Percentiles rank a stretch among this genome's conserved stretches.
phyloP scores from a whole-genome alignment of 306 rosid genomes.

The Glycine tomentella region DNA sequence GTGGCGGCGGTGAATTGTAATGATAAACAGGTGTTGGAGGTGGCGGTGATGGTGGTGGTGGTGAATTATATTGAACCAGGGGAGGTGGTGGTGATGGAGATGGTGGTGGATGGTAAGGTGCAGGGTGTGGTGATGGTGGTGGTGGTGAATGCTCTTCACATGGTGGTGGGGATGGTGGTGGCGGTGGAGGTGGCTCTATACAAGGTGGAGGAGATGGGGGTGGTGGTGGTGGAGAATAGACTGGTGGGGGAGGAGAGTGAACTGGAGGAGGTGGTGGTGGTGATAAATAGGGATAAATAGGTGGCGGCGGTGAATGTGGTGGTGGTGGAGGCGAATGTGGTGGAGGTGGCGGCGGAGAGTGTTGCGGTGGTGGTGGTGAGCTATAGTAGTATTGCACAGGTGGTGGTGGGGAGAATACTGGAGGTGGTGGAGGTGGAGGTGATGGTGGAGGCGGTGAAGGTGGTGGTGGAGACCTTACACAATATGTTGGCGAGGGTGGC shows the following conservation, averaged over 20 bases:
- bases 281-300: slow-evolving; percentile 62
- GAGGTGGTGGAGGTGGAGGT: slow-evolving; percentile 50
- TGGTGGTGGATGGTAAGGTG: slow-evolving; percentile 62
- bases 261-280: slow-evolving; percentile 83
- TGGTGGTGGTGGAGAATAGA: slow-evolving; percentile 63
- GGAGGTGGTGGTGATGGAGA: slow-evolving; percentile 66
- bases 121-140: slow-evolving; percentile 54
- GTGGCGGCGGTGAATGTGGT: slow-evolving; percentile 69
- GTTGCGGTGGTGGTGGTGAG: slow-evolving; percentile 51
- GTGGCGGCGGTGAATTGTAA: slow-evolving; percentile 49
- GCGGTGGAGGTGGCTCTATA: slow-evolving; percentile 65
- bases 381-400: slow-evolving; percentile 50
- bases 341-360: slow-evolving; percentile 50
- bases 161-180: slow-evolving; percentile 66
- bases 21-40: slow-evolving; percentile 22
- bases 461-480: slow-evolving; percentile 41
- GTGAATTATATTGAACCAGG: slow-evolving; percentile 22
- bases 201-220: slow-evolving; percentile 57
- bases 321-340: background rate
- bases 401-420: slow-evolving; percentile 61
- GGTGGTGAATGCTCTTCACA: slow-evolving; percentile 69
- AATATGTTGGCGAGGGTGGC: slow-evolving; percentile 10
- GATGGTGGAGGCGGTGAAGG: slow-evolving; percentile 51
- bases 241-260: slow-evolving; percentile 67
- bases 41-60: slow-evolving; percentile 49